phyloP scores from a whole-genome alignment of 768 basidiomycete genomes.

The Trametes cingulata region DNA sequence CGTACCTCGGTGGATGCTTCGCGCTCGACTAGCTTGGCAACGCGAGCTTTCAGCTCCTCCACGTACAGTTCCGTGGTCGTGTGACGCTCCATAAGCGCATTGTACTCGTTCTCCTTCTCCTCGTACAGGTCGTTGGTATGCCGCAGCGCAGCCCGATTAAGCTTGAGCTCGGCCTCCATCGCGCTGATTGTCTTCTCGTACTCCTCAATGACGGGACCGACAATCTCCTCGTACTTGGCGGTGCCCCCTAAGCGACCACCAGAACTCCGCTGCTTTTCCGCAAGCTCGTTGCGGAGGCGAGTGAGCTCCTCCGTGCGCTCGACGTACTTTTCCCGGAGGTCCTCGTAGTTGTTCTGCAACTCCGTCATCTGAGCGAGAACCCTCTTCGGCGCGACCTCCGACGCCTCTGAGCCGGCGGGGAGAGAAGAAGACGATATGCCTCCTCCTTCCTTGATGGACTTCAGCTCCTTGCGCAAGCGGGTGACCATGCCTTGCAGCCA shows the following conservation, averaged over 20 bases:
- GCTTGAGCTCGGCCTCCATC: slow-evolving; percentile 89
- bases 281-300: slow-evolving; percentile 73
- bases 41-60: slow-evolving; percentile 77
- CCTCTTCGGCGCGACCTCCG: slow-evolving; percentile 71
- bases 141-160: slow-evolving; percentile 83
- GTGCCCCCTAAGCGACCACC: slow-evolving; percentile 68
- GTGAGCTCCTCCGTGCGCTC: slow-evolving; percentile 89
- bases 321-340: slow-evolving; percentile 79
- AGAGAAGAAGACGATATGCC: slow-evolving; percentile 25
- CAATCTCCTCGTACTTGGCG: slow-evolving; percentile 81
- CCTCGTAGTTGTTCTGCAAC: slow-evolving; percentile 83
- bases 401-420: slow-evolving; percentile 30
- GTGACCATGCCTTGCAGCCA: slow-evolving; percentile 89
- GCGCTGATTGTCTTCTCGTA: slow-evolving; percentile 97
- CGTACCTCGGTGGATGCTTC: slow-evolving; percentile 90
- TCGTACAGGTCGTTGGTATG: slow-evolving; percentile 92
- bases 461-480: slow-evolving; percentile 86
- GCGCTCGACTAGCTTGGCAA: slow-evolving; percentile 82
- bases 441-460: slow-evolving; percentile 72
- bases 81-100: slow-evolving; percentile 65
- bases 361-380: slow-evolving; percentile 80
- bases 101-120: slow-evolving; percentile 85
- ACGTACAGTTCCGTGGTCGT: slow-evolving; percentile 82
- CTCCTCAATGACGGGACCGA: slow-evolving; percentile 97
- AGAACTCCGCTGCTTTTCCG: slow-evolving; percentile 66